Conservation (phyloP, 208 protist species). For the Leishmania turanica region DNA sequence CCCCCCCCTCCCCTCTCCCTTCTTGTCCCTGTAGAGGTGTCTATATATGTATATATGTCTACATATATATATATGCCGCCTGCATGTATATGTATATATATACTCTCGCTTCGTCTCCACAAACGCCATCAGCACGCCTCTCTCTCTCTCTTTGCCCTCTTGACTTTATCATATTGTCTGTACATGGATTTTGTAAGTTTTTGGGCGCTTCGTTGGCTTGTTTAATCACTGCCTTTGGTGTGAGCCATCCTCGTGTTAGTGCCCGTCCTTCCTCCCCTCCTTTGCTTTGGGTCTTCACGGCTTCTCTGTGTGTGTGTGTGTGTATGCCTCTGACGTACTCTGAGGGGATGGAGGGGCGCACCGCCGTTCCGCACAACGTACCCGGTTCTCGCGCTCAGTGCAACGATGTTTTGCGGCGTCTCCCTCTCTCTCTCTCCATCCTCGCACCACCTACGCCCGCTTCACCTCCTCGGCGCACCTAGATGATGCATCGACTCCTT, state of each 20-base stretch:
- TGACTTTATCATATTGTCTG: neutral
- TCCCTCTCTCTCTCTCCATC: neutral
- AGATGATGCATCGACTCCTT: too few relatives aligned
- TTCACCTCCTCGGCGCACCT: too few relatives aligned
- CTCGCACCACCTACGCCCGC: neutral
- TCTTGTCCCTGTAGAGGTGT: neutral
- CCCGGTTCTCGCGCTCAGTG: neutral
- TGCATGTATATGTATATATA: too few relatives aligned
- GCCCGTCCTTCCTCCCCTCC: too few relatives aligned
- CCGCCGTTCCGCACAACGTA: neutral
- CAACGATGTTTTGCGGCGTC: too few relatives aligned
- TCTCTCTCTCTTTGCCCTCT: neutral
- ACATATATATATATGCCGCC: too few relatives aligned
- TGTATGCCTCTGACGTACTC: neutral
- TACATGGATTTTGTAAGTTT: neutral
- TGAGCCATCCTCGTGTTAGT: neutral
- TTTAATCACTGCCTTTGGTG: neutral
- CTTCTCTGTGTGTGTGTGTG: neutral
- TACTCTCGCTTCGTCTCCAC: neutral
- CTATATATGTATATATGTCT: too few relatives aligned
- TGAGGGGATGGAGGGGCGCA: neutral
- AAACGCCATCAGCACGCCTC: neutral
- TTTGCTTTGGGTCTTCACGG: neutral
- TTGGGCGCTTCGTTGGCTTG: neutral
- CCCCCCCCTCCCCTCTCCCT: neutral